phyloP scores from a whole-genome alignment of 2,329 filamentous ascomycete genomes.

The Botryosphaeria dothidea region DNA sequence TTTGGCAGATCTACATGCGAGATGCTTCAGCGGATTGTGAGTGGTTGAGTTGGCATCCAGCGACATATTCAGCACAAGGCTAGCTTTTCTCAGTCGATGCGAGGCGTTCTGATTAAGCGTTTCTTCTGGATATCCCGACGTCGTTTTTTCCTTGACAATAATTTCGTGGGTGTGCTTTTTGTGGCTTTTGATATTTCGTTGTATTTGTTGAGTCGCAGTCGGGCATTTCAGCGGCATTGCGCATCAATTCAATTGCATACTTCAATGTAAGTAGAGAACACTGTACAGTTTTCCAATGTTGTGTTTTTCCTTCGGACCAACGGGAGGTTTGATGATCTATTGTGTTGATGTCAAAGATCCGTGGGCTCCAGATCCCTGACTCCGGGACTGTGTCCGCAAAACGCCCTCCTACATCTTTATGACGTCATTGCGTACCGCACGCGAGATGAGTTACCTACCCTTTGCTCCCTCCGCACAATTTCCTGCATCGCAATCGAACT shows the following conservation, averaged over 20 bases:
- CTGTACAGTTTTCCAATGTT: neutral
- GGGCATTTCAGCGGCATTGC: constrained; percentile 16
- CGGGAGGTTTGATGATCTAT: neutral
- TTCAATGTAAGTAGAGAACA: neutral
- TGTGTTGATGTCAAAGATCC: neutral
- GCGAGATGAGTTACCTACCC: neutral
- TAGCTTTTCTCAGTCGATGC: constrained; percentile 5
- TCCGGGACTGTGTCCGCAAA: neutral
- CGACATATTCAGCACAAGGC: constrained; percentile 3
- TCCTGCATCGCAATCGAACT: neutral
- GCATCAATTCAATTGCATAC: neutral
- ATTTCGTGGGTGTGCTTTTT: neutral
- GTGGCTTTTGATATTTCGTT: neutral
- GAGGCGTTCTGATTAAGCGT: constrained; percentile 14
- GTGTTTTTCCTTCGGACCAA: neutral
- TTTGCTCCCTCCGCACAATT: neutral
- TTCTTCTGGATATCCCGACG: constrained; percentile 18
- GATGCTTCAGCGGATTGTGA: neutral
- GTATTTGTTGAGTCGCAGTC: neutral
- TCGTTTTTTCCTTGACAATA: neutral
- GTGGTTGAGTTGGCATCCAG: neutral
- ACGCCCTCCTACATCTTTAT: constrained; percentile 3
- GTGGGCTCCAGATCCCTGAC: neutral
- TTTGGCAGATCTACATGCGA: neutral
- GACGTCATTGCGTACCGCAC: neutral